These are phyloP conservation scores for Chaetothyriales sp. DNA, from an alignment of 2,329 filamentous ascomycete species.

Conservation along the genomic window DNA sequence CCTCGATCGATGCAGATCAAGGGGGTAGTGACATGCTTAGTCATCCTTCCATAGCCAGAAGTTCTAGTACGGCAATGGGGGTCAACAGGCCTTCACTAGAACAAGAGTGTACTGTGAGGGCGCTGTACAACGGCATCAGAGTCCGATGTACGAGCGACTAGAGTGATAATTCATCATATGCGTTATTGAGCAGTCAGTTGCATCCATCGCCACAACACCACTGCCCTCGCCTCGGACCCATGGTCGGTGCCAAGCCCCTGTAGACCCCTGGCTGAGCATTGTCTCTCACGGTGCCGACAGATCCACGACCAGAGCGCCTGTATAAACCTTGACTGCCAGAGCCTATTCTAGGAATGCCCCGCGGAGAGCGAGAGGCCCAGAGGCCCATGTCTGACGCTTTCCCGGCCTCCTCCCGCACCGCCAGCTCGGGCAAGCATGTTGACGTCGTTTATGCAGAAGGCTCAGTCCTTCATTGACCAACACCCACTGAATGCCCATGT, in stretches of 20 bases:
- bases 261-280: neutral
- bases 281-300: neutral
- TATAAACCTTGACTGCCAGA: neutral
- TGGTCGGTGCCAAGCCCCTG: neutral
- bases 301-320: neutral
- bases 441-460: slow-evolving; percentile 82
- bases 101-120: neutral
- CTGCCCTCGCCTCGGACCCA: neutral
- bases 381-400: neutral
- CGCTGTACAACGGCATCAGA: neutral
- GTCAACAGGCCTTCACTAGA: neutral
- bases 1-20: no score
- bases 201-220: no score
- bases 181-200: neutral
- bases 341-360: neutral
- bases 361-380: neutral
- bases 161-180: neutral
- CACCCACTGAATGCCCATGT: slow-evolving; percentile 61
- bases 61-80: no score
- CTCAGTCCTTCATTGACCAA: slow-evolving; percentile 87
- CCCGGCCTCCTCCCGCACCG: neutral
- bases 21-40: no score
- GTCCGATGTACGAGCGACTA: neutral
- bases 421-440: slow-evolving; percentile 24
- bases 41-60: no score